Conservation (phyloP, 805 yeast genomes). For the Candida andamanensis region DNA sequence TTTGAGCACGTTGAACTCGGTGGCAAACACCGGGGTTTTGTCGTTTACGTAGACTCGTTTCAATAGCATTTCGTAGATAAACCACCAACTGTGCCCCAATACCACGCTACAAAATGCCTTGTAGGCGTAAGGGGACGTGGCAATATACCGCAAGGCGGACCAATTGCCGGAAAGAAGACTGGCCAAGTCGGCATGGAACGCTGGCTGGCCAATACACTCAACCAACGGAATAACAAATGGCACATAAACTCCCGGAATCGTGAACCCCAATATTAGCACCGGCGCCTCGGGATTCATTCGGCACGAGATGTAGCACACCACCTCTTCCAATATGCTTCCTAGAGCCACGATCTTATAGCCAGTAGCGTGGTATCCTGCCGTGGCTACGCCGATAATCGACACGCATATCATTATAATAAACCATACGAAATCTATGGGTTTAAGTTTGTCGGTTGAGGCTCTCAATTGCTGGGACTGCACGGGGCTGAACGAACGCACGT, state of each 20-base stretch:
- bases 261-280: slow-evolving; percentile 7
- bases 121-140: slow-evolving; percentile 11
- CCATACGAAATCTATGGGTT: slow-evolving; percentile 27
- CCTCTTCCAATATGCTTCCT: slow-evolving; percentile 23
- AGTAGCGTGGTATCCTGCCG: slow-evolving; percentile 14
- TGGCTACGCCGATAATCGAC: slow-evolving; percentile 17
- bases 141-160: slow-evolving; percentile 1
- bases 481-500: slow-evolving; percentile 12
- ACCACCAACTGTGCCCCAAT: slow-evolving; percentile 34
- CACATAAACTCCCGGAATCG: slow-evolving; percentile 5
- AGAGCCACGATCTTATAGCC: slow-evolving; percentile 12
- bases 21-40: no score
- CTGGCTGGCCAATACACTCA: slow-evolving; percentile 4
- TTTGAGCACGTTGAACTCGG: no score
- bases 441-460: slow-evolving; percentile 13
- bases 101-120: slow-evolving; percentile 13
- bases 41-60: no score
- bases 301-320: slow-evolving; percentile 26
- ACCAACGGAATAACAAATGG: slow-evolving; percentile 6
- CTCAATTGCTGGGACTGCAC: slow-evolving; percentile 13
- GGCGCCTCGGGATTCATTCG: slow-evolving; percentile 17
- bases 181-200: slow-evolving; percentile 1
- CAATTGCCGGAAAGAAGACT: slow-evolving; percentile 7
- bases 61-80: no score
- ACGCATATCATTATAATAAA: slow-evolving; percentile 20